Evolutionary conservation across 805 yeast genomes (phyloP), one percentile per base, ranked within the genome.

Genomic region (Monosporozyma yasuniensis): DNA sequence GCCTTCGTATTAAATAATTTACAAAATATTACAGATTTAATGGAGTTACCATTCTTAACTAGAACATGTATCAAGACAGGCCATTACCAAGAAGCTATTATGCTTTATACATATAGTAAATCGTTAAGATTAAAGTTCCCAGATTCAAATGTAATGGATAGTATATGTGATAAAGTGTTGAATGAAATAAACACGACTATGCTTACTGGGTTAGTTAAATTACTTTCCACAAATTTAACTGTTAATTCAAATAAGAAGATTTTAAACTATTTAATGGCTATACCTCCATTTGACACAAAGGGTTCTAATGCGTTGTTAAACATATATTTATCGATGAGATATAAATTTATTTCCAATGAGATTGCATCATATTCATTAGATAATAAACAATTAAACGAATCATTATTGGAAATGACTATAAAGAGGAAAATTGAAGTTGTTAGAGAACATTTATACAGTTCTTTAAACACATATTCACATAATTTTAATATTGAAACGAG

Each of bases 31-130:
- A 76, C 84, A 52, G 96, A 87, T 58, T 75, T 90, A 9, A 70
- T 91, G 56, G 96, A 87, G 60, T 69, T 93, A 32, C 97, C 99
- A 1, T 76, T 95, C 1, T 65, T 91, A 45, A 81, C 91, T 32
- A 76, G 81, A 45, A 80, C 90, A n/a, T 87, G 97, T 66, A 87
- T 90, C 10, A 74, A 79, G 45, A 83, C 84, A 44, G 96, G 96
- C 0, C 86, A 85, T 60, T 93, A 90, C 61, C 84, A 88, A 32
- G 96, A 89, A 60, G 89, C 96, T 9, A 75, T 91, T 34, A 96
- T 91, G 63, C 77, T 91, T 12, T 84, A 89, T 11, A 76, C 84
- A 28, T 81, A 86, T 58, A 80, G 85, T 0, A 76, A 83, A 54
- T 74, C 95, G 49, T 70, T 93, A 22, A 71, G 76, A 0, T 78